Percentiles rank a stretch among this genome's conserved stretches.
Evolutionary conservation across 441 rosid genomes (phyloP).

Genomic region (Cnidoscolus chayamansa): DNA sequence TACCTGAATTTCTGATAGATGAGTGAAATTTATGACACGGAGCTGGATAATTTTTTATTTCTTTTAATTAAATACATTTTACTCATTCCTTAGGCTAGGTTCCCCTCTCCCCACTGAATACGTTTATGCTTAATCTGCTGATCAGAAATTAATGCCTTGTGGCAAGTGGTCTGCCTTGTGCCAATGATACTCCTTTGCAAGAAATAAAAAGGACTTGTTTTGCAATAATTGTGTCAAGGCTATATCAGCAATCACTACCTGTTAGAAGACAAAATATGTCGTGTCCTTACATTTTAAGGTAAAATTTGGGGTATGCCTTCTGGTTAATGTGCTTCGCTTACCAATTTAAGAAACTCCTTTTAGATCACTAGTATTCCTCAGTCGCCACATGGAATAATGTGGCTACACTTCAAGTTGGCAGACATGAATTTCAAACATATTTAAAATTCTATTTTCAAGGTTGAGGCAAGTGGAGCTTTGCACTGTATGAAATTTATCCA

Average conservation of each 20-base stretch:
- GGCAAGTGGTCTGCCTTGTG: background rate
- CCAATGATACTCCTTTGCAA: background rate
- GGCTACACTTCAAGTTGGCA: background rate
- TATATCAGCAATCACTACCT: background rate
- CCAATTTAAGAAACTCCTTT: background rate
- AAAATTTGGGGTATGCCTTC: background rate
- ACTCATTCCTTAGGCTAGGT: background rate
- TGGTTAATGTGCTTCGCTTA: constrained; percentile 5
- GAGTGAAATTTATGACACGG: no score
- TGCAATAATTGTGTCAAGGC: background rate
- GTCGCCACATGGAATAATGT: background rate
- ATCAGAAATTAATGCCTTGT: background rate
- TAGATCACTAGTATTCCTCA: background rate
- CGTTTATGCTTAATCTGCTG: background rate
- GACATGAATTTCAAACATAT: background rate
- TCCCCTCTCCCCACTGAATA: background rate
- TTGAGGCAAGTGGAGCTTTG: constrained; percentile 1
- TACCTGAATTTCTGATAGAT: constrained; percentile 21
- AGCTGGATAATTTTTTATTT: background rate
- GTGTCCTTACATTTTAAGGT: background rate
- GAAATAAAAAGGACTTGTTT: background rate
- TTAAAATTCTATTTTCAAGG: background rate
- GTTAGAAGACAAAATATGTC: background rate
- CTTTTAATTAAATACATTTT: no score
- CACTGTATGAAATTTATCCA: background rate